Evolutionary conservation across 2,329 filamentous ascomycete species (phyloP).

Genomic region (Penicillium polonicum): DNA sequence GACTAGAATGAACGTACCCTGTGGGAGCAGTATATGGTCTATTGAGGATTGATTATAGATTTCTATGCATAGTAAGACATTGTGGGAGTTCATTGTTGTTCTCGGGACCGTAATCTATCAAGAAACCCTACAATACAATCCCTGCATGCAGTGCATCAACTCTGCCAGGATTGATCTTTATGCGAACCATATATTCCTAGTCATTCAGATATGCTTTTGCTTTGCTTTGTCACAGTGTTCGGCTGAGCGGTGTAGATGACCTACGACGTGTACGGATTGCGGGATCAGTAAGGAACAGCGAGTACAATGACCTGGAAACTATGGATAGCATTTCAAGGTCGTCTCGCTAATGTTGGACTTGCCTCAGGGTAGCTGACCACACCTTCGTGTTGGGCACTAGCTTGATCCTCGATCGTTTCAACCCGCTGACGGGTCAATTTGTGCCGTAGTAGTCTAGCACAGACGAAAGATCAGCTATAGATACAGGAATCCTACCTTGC

Average conservation of each 20-base stretch:
- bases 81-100: background rate
- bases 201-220: background rate
- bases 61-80: background rate
- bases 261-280: slow-evolving; percentile 3
- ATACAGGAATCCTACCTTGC: slow-evolving; percentile 19
- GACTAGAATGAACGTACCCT: background rate
- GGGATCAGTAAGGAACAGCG: background rate
- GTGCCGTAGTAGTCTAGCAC: background rate
- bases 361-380: slow-evolving; percentile 29
- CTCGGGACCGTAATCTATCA: background rate
- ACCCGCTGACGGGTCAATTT: slow-evolving; percentile 15
- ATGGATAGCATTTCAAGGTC: too few relatives aligned
- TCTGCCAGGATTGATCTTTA: background rate
- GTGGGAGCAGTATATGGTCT: background rate
- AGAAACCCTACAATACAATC: background rate
- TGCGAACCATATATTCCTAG: too few relatives aligned
- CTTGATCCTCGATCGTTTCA: slow-evolving; percentile 25
- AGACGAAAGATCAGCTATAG: background rate
- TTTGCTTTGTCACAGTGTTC: slow-evolving; percentile 20
- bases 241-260: slow-evolving; percentile 29
- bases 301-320: background rate
- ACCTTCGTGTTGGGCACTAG: slow-evolving; percentile 21
- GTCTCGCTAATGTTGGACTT: background rate
- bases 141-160: background rate
- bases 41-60: background rate